Percentiles rank a stretch among this genome's conserved stretches.
Evolutionary conservation across 2,329 filamentous ascomycete genomes (phyloP).

Genomic region (Thielaviopsis ethacetica): DNA sequence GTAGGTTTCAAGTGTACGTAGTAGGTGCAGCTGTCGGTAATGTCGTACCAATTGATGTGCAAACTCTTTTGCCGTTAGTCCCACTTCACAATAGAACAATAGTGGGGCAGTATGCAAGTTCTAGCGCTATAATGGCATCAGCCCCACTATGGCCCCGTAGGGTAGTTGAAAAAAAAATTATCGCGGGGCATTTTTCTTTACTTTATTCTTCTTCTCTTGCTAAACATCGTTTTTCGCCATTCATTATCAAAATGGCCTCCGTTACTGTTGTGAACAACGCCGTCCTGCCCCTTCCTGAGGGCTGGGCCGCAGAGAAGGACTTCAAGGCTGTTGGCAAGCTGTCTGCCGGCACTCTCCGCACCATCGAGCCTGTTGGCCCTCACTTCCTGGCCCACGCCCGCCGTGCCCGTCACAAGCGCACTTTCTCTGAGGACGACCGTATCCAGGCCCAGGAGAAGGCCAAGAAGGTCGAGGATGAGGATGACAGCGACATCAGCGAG

Average conservation of each 20-base stretch:
- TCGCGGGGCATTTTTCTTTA: constrained; percentile 4
- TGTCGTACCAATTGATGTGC: background rate
- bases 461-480: constrained; percentile 87
- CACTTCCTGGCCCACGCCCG: constrained; percentile 96
- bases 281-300: constrained; percentile 60
- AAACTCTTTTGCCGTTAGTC: background rate
- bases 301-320: constrained; percentile 78
- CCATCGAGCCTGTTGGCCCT: constrained; percentile 88
- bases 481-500: constrained; percentile 84
- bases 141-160: background rate
- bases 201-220: constrained; percentile 8
- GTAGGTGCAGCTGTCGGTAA: background rate
- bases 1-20: too few relatives aligned
- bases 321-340: constrained; percentile 73
- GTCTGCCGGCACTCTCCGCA: constrained; percentile 63
- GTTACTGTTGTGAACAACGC: constrained; percentile 44
- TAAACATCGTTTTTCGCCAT: constrained; percentile 12
- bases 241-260: constrained; percentile 40
- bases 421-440: constrained; percentile 95
- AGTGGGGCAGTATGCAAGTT: background rate
- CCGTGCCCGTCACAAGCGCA: constrained; percentile 88
- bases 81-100: background rate
- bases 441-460: constrained; percentile 90
- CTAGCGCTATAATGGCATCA: background rate
- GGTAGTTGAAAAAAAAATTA: background rate